A percentile compares a stretch with the other conserved stretches of the same genome.
phyloP scores from a whole-genome alignment of 768 basidiomycete species.

The Naganishia vishniacii region DNA sequence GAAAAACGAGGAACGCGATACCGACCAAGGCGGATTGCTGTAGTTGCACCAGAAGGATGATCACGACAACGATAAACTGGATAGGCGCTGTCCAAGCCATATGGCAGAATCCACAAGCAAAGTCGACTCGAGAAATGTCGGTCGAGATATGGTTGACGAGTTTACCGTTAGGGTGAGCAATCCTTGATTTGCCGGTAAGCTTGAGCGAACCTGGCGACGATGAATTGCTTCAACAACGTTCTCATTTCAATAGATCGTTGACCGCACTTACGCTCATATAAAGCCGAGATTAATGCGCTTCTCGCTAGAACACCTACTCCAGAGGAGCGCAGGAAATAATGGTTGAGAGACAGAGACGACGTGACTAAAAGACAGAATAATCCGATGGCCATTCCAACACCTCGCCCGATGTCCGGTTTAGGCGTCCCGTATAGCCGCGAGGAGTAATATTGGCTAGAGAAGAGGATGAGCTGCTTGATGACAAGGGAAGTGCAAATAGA shows the following conservation, averaged over 20 bases:
- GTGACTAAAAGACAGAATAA: constrained; percentile 66
- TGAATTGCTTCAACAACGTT: constrained; percentile 1
- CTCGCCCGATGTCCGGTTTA: constrained; percentile 54
- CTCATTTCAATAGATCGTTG: too few relatives aligned
- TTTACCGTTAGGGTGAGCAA: constrained; percentile 75
- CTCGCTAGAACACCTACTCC: constrained; percentile 74
- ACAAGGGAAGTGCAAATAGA: constrained; percentile 38
- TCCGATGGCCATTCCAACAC: constrained; percentile 69
- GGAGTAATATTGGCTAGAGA: constrained; percentile 24
- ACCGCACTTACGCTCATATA: constrained; percentile 65
- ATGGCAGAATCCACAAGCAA: constrained; percentile 64
- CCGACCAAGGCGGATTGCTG: constrained; percentile 60
- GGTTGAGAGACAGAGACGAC: constrained; percentile 64
- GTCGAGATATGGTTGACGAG: constrained; percentile 77
- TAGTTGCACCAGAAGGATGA: constrained; percentile 67
- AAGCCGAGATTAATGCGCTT: constrained; percentile 77
- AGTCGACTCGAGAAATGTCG: constrained; percentile 75
- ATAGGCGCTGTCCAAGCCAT: constrained; percentile 63
- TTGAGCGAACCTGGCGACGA: constrained; percentile 49
- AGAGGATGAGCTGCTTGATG: constrained; percentile 40
- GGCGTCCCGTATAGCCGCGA: constrained; percentile 31
- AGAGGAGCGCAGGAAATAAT: constrained; percentile 70
- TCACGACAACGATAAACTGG: constrained; percentile 34
- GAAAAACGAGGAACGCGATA: constrained; percentile 49
- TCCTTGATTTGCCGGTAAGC: constrained; percentile 71